A percentile compares a stretch with the other conserved stretches of the same genome.
These are phyloP conservation scores for Brassica hybrid DNA, from an alignment of 441 rosid species.

Conservation along the genomic window DNA sequence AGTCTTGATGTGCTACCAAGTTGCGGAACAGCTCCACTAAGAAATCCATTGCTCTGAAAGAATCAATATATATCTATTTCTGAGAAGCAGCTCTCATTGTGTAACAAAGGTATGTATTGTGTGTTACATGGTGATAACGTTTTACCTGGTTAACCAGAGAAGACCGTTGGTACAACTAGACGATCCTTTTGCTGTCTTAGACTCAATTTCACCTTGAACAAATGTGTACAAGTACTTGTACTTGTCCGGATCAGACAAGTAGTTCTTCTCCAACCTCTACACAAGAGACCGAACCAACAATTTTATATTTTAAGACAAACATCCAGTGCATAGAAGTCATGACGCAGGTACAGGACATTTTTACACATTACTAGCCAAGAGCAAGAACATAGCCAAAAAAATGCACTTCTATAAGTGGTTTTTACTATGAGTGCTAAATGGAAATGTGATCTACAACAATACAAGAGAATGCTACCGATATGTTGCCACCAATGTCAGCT, in stretches of 20 bases:
- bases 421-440: background rate
- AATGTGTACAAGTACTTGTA: slow-evolving; percentile 68
- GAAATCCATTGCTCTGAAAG: slow-evolving; percentile 91
- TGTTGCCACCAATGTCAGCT: slow-evolving; percentile 86
- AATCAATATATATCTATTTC: slow-evolving; percentile 14
- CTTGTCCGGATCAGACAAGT: slow-evolving; percentile 63
- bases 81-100: background rate
- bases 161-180: slow-evolving; percentile 94
- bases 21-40: slow-evolving; percentile 80
- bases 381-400: background rate
- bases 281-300: background rate
- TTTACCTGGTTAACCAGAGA: slow-evolving; percentile 92
- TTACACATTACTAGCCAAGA: slow-evolving; percentile 13
- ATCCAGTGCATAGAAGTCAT: slow-evolving; percentile 4
- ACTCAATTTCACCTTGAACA: slow-evolving; percentile 80
- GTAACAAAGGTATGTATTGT: background rate
- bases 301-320: background rate
- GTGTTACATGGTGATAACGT: background rate
- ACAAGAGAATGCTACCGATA: slow-evolving; percentile 54
- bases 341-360: background rate
- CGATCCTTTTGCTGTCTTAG: slow-evolving; percentile 77
- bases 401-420: background rate
- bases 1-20: slow-evolving; percentile 74
- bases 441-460: background rate
- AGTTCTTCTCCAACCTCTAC: slow-evolving; percentile 85